These are phyloP conservation scores for Oryza officinalis DNA, from an alignment of 176 grass and related monocot genomes.

Conservation along the genomic window DNA sequence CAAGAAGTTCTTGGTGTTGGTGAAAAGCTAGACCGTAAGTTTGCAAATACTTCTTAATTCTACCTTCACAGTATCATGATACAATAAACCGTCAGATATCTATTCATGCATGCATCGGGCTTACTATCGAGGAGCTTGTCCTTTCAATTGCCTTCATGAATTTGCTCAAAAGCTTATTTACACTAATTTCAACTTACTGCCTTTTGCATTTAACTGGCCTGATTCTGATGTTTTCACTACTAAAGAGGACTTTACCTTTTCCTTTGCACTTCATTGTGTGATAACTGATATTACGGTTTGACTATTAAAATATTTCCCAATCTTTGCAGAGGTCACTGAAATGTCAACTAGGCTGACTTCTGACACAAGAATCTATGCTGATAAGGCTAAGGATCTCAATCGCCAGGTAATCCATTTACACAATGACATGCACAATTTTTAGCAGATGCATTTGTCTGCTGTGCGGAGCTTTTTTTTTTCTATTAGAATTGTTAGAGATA, in stretches of 20 bases:
- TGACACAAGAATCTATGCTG: slow-evolving; percentile 85
- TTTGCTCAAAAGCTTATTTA: not conserved
- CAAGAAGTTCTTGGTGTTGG: slow-evolving; percentile 99
- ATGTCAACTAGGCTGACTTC: slow-evolving; percentile 87
- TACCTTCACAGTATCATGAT: slow-evolving; percentile 4
- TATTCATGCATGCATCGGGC: not conserved
- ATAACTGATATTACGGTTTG: not conserved
- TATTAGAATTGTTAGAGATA: not conserved
- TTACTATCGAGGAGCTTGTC: not conserved
- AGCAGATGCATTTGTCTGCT: not conserved
- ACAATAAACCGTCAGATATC: not conserved
- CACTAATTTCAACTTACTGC: not conserved
- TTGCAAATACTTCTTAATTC: not conserved
- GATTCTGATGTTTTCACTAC: not conserved
- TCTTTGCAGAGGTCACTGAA: slow-evolving; percentile 92
- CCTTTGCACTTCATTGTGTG: not conserved
- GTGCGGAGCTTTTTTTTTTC: not conserved
- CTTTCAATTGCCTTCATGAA: not conserved
- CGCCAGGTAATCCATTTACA: slow-evolving; percentile 61
- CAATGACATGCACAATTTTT: slow-evolving; percentile 5
- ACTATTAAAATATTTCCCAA: slow-evolving; percentile 6
- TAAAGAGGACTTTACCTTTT: slow-evolving; percentile 14
- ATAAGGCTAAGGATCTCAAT: slow-evolving; percentile 97
- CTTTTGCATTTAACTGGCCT: not conserved
- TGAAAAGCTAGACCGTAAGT: slow-evolving; percentile 96